Evolutionary conservation across 352 stramenopile species (phyloP).

Genomic region (Phytophthora niederhauseri): DNA sequence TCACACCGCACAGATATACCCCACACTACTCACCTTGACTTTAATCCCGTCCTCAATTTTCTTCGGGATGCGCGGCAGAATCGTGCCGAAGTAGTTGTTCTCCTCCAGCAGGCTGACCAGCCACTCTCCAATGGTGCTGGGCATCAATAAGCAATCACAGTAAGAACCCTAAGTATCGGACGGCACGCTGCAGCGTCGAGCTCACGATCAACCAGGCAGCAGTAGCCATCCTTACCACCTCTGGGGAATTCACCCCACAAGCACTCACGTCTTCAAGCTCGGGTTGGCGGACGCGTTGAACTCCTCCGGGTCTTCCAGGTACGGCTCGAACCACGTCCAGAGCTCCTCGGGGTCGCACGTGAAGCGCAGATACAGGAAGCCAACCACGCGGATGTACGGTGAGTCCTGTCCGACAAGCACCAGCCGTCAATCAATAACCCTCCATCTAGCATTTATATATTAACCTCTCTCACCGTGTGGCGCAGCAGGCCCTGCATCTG

Average conservation of each 20-base stretch:
- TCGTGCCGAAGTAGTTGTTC: conserved; percentile 97
- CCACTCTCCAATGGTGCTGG: conserved; percentile 94
- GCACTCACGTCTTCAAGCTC: conserved; percentile 74
- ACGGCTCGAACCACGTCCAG: conserved; percentile 96
- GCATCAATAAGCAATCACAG: conserved; percentile 5
- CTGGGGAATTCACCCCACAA: conserved; percentile 2
- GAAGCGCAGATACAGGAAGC: conserved; percentile 98
- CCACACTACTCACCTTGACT: conserved; percentile 75
- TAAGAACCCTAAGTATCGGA: conserved; percentile 15
- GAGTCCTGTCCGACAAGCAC: conserved; percentile 74
- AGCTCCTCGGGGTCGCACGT: conserved; percentile 93
- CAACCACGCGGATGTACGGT: conserved; percentile 96
- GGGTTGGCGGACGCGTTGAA: conserved; percentile 89
- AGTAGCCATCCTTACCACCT: conserved; percentile 43
- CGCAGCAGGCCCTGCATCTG: conserved; percentile 97
- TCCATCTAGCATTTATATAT: conserved; percentile 11
- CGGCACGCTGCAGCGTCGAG: conserved; percentile 28
- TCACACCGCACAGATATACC: background rate
- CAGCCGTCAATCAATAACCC: conserved; percentile 21
- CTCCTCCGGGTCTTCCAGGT: conserved; percentile 95
- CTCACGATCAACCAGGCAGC: conserved; percentile 18
- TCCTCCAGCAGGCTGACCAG: conserved; percentile 91
- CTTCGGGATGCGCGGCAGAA: conserved; percentile 96
- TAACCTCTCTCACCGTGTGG: conserved; percentile 57
- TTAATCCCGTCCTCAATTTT: conserved; percentile 97